Conservation (phyloP, 2,329 filamentous ascomycete species). For the Phoma sp. region DNA sequence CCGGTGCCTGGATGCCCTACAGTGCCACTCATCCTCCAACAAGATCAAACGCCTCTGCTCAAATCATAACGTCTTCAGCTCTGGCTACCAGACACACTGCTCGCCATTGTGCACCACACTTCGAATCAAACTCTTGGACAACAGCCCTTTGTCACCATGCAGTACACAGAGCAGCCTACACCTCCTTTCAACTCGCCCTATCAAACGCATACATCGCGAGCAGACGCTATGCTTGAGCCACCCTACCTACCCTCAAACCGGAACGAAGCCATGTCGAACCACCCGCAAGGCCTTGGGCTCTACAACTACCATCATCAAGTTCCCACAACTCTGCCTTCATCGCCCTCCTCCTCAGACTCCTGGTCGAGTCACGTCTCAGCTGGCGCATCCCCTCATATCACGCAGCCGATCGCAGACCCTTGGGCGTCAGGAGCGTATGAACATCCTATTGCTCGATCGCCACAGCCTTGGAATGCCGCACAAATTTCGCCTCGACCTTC, state of each 20-base stretch:
- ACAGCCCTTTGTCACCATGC: constrained; percentile 28
- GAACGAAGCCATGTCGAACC: constrained; percentile 38
- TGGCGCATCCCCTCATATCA: constrained; percentile 36
- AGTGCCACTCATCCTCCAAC: constrained; percentile 24
- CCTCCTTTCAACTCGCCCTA: constrained; percentile 47
- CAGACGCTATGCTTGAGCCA: constrained; percentile 35
- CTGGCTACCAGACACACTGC: constrained; percentile 4
- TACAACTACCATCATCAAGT: constrained; percentile 40
- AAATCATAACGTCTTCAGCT: constrained; percentile 9
- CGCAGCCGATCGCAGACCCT: constrained; percentile 40
- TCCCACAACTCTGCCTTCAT: constrained; percentile 39
- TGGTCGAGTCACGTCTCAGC: constrained; percentile 39
- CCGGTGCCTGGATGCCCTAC: constrained; percentile 34
- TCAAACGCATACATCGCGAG: constrained; percentile 39
- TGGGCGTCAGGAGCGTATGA: constrained; percentile 44
- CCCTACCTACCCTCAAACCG: constrained; percentile 46
- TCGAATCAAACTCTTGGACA: constrained; percentile 11
- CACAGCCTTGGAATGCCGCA: constrained; percentile 38
- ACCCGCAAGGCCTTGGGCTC: constrained; percentile 42
- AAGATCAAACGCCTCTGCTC: constrained; percentile 14
- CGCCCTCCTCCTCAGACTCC: constrained; percentile 44
- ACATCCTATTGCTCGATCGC: constrained; percentile 40
- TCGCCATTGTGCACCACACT: constrained; percentile 16
- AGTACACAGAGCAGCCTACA: constrained; percentile 39
- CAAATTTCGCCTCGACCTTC: constrained; percentile 45